Base-by-base conservation (phyloP, 164 flowering plant genomes). In the Tinospora cordifolia region DNA sequence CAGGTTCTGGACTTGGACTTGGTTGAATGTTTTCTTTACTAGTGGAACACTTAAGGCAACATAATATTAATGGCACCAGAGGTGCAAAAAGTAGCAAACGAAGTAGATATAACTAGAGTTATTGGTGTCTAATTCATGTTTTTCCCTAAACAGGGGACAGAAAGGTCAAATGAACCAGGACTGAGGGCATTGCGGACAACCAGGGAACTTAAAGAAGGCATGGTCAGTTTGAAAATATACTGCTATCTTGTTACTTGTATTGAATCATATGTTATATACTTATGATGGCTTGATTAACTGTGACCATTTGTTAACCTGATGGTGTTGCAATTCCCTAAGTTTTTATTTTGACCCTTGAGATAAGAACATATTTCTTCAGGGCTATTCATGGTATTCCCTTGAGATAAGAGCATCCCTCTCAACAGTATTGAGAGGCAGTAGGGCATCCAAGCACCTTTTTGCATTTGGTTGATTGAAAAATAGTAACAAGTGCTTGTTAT, bases 191-290 rank as follows among this genome's bases (percentile, higher is more conserved):
- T 66, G 57, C 69, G 58, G 25, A 66, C 69, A 66, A 44, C 69
- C 26, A 66, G 69, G 46, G 57, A 66, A 46, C 69, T 66, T 3
- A 66, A 66, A 24, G 69, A 66, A 66, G 69, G 69, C 69, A 66
- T 66, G 69, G 69, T 66, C 12, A 66, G 69, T 66, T n/a, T 5
- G 21, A 59, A 22, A 57, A 25, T n/a, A 69, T 34, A 7, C n/a
- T 69, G 12, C 27, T 38, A 8, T 38, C 24, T 24, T 7, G 17
- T 39, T 49, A 15, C 12, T 51, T 68, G 24, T 46, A 19, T 15
- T 68, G 39, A 11, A 21, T 39, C 3, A 39, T 47, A 14, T 13
- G 54, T 30, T 30, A 30, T 30, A 30, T 30, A 4, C 2, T 30
- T 30, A 30, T 30, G 36, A 30, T 30, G 36, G 36, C 36, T 30